Base-by-base conservation (phyloP, 2,329 filamentous ascomycete species). In the Phialophora macrospora region DNA sequence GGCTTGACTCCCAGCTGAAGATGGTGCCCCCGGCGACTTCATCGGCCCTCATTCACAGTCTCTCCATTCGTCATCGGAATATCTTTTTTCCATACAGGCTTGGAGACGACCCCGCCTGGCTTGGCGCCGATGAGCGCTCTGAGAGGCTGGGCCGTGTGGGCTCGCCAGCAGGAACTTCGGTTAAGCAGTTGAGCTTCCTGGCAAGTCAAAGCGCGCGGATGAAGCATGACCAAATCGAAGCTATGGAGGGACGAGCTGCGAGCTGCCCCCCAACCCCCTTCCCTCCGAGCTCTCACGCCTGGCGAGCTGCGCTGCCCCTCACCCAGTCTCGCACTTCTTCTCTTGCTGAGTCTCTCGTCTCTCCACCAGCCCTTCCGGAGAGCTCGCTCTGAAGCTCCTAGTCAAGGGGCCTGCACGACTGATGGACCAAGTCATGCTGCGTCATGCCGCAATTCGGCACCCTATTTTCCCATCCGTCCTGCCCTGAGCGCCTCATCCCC, bases 401-500 rank as follows among this genome's bases (percentile, higher is more conserved):
- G 46, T 60, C 58, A 60, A 60, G 58, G 44, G 58, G 58, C 46
- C 30, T 46, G 58, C 32, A 34, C 58, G 34, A 60, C 30, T 34
- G 38, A 49, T 60, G 58, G 57, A 32, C 48, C 58, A 34, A 60
- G 22, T 11, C 32, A 34, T 44, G 14, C 48, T 62, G 59, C 59
- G 55, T 41, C 51, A 62, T 62, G 49, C 55, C 55, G 59, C 59
- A 55, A 22, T 34, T 55, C 59, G 59, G 59, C 49, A 55, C 51
- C 41, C 32, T 55, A 49, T 62, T 22, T 34, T 62, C 59, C 59
- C 34, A 62, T 20, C 59, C 49, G 48, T 30, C 34, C 11, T 34
- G 48, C 59, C 46, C 59, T 55, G 48, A 61, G 41, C 57, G 57
- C 57, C 57, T 38, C 59, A 54, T 55, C 5, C 59, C 49, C 20